Evolutionary conservation across 257 asterid species (phyloP).

Genomic region (Thymus quinquecostatus): DNA sequence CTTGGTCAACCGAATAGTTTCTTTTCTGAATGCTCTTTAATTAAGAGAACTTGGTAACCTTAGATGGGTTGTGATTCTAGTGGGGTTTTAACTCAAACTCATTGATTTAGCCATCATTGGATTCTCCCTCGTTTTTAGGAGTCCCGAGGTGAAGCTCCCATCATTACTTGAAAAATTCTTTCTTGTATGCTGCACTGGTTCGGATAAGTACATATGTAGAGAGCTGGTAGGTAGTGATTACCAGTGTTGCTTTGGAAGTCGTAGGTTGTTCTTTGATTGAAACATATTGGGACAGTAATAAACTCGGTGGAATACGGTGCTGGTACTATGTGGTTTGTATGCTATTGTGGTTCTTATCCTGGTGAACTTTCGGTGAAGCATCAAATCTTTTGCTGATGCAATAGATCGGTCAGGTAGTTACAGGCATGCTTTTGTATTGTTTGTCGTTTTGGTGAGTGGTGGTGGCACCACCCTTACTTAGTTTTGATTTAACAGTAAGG

Average conservation of each 20-base stretch:
- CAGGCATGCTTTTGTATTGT: background rate
- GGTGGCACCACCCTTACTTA: background rate
- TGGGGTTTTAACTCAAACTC: too few species aligned
- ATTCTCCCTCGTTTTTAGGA: too few species aligned
- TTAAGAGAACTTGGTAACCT: too few species aligned
- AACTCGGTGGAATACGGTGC: background rate
- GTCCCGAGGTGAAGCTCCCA: too few species aligned
- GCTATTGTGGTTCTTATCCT: background rate
- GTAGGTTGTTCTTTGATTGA: background rate
- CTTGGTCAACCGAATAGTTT: too few species aligned
- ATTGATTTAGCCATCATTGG: too few species aligned
- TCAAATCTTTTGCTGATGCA: slow-evolving; percentile 13
- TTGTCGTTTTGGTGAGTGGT: background rate
- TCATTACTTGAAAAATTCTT: too few species aligned
- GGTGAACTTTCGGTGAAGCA: background rate
- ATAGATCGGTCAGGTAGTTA: slow-evolving; percentile 1
- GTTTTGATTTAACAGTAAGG: background rate
- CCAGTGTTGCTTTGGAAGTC: background rate
- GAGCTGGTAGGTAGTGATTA: too few species aligned
- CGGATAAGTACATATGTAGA: too few species aligned
- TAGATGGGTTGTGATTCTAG: too few species aligned
- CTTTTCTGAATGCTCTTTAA: too few species aligned
- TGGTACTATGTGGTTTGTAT: background rate
- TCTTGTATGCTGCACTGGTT: too few species aligned
- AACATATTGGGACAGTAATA: background rate